Evolutionary conservation across 2,329 filamentous ascomycete genomes (phyloP).

Genomic region (Ceratocystis albifundus): DNA sequence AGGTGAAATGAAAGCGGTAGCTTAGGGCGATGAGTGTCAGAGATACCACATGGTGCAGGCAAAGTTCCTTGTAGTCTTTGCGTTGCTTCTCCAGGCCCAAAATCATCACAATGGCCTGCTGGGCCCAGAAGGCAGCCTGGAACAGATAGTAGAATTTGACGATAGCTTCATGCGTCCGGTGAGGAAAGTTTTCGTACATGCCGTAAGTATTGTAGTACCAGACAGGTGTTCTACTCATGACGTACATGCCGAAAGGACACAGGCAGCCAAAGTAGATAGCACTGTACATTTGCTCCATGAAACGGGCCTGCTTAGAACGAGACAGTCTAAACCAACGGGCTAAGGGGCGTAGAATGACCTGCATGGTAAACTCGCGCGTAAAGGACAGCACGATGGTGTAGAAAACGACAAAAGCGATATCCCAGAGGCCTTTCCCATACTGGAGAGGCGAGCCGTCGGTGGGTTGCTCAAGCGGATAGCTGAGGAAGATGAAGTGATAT

Average conservation of each 20-base stretch:
- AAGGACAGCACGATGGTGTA: constrained; percentile 86
- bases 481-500: constrained; percentile 75
- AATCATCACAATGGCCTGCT: constrained; percentile 80
- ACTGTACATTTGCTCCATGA: constrained; percentile 95
- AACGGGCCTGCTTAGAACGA: constrained; percentile 70
- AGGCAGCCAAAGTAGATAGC: constrained; percentile 79
- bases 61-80: constrained; percentile 90
- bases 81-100: constrained; percentile 83
- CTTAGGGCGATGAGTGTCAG: constrained; percentile 71
- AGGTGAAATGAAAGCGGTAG: constrained; percentile 94
- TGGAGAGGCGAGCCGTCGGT: constrained; percentile 41
- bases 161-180: constrained; percentile 61
- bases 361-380: constrained; percentile 93
- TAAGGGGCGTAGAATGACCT: constrained; percentile 68
- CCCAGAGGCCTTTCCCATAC: constrained; percentile 81
- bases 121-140: constrained; percentile 88
- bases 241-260: constrained; percentile 72
- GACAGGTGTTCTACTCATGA: constrained; percentile 82
- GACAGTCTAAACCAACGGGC: constrained; percentile 60
- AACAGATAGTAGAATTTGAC: constrained; percentile 97
- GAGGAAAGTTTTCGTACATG: constrained; percentile 85
- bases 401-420: constrained; percentile 78
- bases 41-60: constrained; percentile 83
- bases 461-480: constrained; percentile 57
- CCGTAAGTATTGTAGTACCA: constrained; percentile 90